These are phyloP conservation scores for Cucurbita argyrosperma DNA, from an alignment of 306 rosid genomes.

Conservation along the genomic window DNA sequence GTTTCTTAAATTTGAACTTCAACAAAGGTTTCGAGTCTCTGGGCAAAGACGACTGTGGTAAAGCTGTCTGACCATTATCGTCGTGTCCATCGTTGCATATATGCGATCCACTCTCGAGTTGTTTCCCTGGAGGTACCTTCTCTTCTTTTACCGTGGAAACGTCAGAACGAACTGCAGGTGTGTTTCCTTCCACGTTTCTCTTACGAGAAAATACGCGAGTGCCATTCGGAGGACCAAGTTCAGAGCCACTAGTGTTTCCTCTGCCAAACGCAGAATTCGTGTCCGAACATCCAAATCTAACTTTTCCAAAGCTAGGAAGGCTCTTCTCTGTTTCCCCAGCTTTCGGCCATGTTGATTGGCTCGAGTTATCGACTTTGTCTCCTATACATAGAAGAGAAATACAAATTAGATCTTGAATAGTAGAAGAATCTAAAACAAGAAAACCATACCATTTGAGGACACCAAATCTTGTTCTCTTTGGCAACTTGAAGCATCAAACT, in stretches of 20 bases:
- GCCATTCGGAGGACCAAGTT: conserved; percentile 21
- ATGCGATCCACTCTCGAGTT: conserved; percentile 42
- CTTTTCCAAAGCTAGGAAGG: conserved; percentile 58
- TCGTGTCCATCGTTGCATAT: conserved; percentile 26
- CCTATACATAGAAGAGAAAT: conserved; percentile 27
- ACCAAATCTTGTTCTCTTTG: conserved; percentile 58
- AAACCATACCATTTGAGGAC: conserved; percentile 42
- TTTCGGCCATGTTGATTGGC: conserved; percentile 42
- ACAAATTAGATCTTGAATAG: not conserved
- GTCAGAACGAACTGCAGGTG: conserved; percentile 19
- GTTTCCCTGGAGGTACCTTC: conserved; percentile 33
- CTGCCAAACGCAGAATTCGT: conserved; percentile 22
- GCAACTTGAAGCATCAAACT: conserved; percentile 74
- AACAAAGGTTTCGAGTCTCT: conserved; percentile 68
- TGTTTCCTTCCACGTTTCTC: conserved; percentile 27
- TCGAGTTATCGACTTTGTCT: conserved; percentile 28
- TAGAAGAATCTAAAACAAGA: not conserved
- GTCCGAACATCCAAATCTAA: conserved; percentile 41
- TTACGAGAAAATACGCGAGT: conserved; percentile 23
- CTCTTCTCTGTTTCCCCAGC: conserved; percentile 56
- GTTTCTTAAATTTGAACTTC: conserved; percentile 72
- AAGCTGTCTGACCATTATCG: conserved; percentile 25
- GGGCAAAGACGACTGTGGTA: conserved; percentile 45
- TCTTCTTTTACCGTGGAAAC: conserved; percentile 26
- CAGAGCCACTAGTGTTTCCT: conserved; percentile 37